Evolutionary conservation across 306 rosid species (phyloP), one percentile per base, ranked within the genome.

Genomic region (Castanospermum australe): DNA sequence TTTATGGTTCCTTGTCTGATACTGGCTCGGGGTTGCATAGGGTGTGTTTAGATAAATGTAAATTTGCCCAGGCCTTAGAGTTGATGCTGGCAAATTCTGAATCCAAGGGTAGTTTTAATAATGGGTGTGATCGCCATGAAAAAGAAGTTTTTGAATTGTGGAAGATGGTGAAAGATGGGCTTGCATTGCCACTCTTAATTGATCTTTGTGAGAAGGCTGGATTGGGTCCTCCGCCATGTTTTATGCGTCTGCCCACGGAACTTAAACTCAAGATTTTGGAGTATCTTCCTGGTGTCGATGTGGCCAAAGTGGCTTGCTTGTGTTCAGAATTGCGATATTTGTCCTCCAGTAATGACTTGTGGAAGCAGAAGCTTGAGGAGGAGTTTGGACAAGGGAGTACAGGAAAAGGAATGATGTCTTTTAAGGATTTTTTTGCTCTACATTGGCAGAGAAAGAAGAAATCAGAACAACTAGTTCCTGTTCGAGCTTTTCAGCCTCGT

Each of bases 111-210:
- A 69, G 44, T 18, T 39, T 9, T 52, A 73, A 18, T 25, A 78
- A 70, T n/a, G 21, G n/a, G 2, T 1, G 73, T 41, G 61, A 30
- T 44, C 10, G 44, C 9, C 78, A 35, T 4, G 88, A 79, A 24
- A 76, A 51, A 45, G 87, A 88, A 10, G 66, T 88, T 57, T 86
- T 83, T 66, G 90, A 91, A 68, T 81, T 92, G 35, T 94, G 99
- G 99, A 94, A 82, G 84, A 77, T 72, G 71, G 92, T 87, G 73
- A 92, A 89, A 66, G 99, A 94, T 83, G 83, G 80, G 80, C 86
- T 94, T 77, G 93, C 82, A 42, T 80, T 87, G 75, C 99, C 99
- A 8, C 85, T 94, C 18, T 64, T 91, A 59, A 94, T 91, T 71
- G 95, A 94, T 78, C 85, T 94, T 12, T 92, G 97, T 68, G 90